Evolutionary conservation across 129 eudicot genomes (phyloP).

Genomic region (Flaveria trinervia): DNA sequence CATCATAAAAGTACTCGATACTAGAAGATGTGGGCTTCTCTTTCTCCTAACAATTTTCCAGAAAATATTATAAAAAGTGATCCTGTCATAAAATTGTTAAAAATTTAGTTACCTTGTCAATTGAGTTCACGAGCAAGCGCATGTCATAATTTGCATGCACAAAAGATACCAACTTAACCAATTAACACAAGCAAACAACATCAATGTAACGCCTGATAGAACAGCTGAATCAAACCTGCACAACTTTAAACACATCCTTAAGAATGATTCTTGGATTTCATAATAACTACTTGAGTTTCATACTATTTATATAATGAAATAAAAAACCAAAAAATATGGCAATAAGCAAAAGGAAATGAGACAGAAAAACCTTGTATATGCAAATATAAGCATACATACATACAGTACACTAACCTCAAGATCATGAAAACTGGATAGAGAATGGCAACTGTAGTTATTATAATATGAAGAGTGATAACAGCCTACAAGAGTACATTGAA

Average conservation of each 20-base stretch:
- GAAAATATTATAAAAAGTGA: neutral
- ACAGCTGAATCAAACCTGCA: conserved; percentile 93
- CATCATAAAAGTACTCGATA: conserved; percentile 54
- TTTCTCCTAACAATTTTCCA: conserved; percentile 49
- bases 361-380: neutral
- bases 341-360: neutral
- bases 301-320: neutral
- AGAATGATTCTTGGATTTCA: conserved; percentile 21
- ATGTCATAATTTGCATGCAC: conserved; percentile 89
- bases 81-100: conserved; percentile 9
- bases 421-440: conserved; percentile 83
- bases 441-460: conserved; percentile 55
- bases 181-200: conserved; percentile 78
- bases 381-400: neutral
- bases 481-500: conserved; percentile 47
- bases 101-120: conserved; percentile 54
- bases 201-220: conserved; percentile 71
- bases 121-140: conserved; percentile 63
- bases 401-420: conserved; percentile 53
- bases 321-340: neutral
- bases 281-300: neutral
- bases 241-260: conserved; percentile 15
- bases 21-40: conserved; percentile 40
- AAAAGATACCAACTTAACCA: conserved; percentile 91
- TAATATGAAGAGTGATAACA: conserved; percentile 55